These are phyloP conservation scores for Gamsiella multidivaricata DNA, from an alignment of 192 early-diverging fungal genomes.

Conservation along the genomic window DNA sequence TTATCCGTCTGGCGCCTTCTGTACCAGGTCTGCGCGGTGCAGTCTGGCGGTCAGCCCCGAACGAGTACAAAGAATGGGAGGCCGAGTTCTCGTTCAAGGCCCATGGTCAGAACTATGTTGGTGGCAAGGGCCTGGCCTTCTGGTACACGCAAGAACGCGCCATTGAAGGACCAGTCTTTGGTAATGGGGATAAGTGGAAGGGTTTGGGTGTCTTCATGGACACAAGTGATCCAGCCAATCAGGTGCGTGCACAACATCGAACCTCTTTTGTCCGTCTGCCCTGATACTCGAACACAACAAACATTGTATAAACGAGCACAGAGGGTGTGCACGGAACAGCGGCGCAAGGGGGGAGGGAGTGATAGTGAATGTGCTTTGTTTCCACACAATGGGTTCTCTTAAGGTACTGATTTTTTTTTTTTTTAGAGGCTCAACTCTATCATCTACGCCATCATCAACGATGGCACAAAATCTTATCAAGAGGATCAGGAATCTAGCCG, in stretches of 20 bases:
- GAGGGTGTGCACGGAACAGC: too few species aligned
- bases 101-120: constrained; percentile 66
- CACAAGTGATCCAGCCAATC: constrained; percentile 59
- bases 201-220: constrained; percentile 77
- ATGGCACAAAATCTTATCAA: constrained; percentile 65
- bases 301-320: too few species aligned
- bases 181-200: constrained; percentile 72
- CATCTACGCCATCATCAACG: constrained; percentile 71
- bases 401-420: background rate
- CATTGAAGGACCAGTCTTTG: constrained; percentile 64
- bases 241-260: constrained; percentile 42
- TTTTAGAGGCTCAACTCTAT: constrained; percentile 59
- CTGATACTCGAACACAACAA: too few species aligned
- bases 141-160: constrained; percentile 74
- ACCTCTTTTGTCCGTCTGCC: too few species aligned
- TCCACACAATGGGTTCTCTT: background rate
- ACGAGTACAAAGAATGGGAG: constrained; percentile 78
- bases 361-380: background rate
- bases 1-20: constrained; percentile 70
- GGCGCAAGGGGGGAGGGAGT: too few species aligned
- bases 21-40: constrained; percentile 65
- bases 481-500: constrained; percentile 19
- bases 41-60: constrained; percentile 70
- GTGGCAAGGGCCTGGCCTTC: constrained; percentile 82
- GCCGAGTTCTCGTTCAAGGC: constrained; percentile 72